phyloP scores from a whole-genome alignment of 164 flowering plant genomes.

The Berberis thunbergii region DNA sequence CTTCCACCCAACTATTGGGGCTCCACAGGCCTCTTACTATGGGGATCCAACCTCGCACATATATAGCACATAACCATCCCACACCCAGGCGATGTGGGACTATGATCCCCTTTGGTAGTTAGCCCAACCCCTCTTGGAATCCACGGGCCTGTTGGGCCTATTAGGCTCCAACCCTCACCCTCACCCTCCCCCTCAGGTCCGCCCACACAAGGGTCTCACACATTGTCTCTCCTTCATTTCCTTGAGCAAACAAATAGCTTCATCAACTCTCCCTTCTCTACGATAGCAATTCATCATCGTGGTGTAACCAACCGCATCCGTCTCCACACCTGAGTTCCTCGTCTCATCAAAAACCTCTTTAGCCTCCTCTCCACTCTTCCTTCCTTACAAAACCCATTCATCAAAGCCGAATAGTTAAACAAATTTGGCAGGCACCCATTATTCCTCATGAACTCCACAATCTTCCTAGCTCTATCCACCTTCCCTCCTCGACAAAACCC shows the following conservation, averaged over 20 bases:
- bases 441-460: slow-evolving; percentile 68
- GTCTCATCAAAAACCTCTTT: slow-evolving; percentile 51
- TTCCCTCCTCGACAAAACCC: slow-evolving; percentile 77
- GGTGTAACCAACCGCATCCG: slow-evolving; percentile 62
- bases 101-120: too few species aligned
- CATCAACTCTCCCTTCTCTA: slow-evolving; percentile 39
- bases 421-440: slow-evolving; percentile 70
- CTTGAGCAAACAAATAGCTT: slow-evolving; percentile 49
- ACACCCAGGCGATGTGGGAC: too few species aligned
- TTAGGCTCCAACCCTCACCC: too few species aligned
- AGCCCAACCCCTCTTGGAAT: too few species aligned
- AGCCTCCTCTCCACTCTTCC: slow-evolving; percentile 54
- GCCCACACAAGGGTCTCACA: too few species aligned
- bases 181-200: too few species aligned
- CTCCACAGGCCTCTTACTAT: too few species aligned
- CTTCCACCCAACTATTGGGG: too few species aligned
- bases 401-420: slow-evolving; percentile 57
- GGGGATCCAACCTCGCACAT: too few species aligned
- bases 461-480: slow-evolving; percentile 56
- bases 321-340: slow-evolving; percentile 44
- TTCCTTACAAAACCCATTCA: slow-evolving; percentile 76
- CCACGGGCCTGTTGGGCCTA: too few species aligned
- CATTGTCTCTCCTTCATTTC: slow-evolving; percentile 63
- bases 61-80: too few species aligned
- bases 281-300: slow-evolving; percentile 54